These are phyloP conservation scores for Plasmodium knowlesi DNA, from an alignment of 169 alveolate species.

Conservation along the genomic window DNA sequence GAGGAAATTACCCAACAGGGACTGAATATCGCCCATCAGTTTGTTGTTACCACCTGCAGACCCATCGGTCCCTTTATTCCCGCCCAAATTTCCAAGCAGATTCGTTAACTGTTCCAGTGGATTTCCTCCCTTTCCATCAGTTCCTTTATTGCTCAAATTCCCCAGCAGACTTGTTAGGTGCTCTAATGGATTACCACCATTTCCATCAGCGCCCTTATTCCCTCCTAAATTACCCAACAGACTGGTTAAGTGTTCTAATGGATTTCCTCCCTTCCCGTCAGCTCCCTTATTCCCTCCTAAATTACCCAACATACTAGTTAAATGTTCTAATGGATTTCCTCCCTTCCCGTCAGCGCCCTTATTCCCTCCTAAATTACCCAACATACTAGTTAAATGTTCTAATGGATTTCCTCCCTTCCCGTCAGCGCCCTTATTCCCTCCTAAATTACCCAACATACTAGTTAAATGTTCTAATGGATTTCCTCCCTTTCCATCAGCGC, in stretches of 20 bases:
- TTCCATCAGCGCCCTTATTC: background rate
- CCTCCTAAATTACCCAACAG: background rate
- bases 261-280: background rate
- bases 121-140: constrained; percentile 6
- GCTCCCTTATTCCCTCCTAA: background rate
- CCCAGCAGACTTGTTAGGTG: constrained; percentile 10
- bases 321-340: background rate
- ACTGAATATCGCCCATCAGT: constrained; percentile 2
- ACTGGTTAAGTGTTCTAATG: background rate
- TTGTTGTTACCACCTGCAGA: background rate
- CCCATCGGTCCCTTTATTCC: background rate
- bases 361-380: constrained; percentile 8
- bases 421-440: background rate
- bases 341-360: background rate
- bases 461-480: background rate
- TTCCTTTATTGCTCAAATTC: background rate
- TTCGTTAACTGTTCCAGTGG: background rate
- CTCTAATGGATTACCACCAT: background rate
- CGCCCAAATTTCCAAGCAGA: background rate
- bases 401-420: background rate
- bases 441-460: background rate
- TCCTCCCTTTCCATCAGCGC: background rate
- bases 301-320: constrained; percentile 2
- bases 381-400: background rate
- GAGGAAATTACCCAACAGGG: constrained; percentile 26